phyloP scores from a whole-genome alignment of 2,329 filamentous ascomycete genomes.

The Cladosporium cucumerinum region DNA sequence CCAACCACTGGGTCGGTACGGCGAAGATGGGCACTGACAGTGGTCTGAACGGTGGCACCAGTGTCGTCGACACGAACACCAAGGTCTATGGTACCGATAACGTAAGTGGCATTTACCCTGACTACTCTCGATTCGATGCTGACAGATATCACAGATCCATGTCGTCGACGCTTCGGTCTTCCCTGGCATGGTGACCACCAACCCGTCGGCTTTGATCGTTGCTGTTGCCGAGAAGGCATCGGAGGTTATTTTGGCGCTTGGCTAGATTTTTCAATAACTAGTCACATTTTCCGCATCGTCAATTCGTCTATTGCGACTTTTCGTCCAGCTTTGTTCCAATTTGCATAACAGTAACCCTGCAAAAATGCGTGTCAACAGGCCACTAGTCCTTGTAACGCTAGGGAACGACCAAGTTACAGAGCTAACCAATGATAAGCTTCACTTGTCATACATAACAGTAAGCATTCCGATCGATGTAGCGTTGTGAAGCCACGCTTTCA shows the following conservation, averaged over 20 bases:
- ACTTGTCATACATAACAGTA: neutral
- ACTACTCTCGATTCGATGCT: neutral
- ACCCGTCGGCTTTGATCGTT: slow-evolving; percentile 64
- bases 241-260: slow-evolving; percentile 48
- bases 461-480: neutral
- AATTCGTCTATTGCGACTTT: neutral
- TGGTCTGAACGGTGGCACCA: slow-evolving; percentile 39
- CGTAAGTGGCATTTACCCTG: slow-evolving; percentile 13
- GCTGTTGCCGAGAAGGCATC: slow-evolving; percentile 62
- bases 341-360: too few species aligned
- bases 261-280: neutral
- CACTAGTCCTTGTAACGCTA: neutral
- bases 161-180: slow-evolving; percentile 68
- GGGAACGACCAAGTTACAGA: neutral
- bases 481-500: neutral
- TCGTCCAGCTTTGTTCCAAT: neutral
- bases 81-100: slow-evolving; percentile 61
- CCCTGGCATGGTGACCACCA: slow-evolving; percentile 65
- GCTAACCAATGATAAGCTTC: neutral
- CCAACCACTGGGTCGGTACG: slow-evolving; percentile 47
- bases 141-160: slow-evolving; percentile 44
- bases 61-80: slow-evolving; percentile 50
- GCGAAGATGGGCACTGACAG: slow-evolving; percentile 43
- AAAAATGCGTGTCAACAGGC: neutral
- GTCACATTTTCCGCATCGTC: neutral